Evolutionary conservation across 164 flowering plant genomes (phyloP).

Genomic region (Annona cherimola): DNA sequence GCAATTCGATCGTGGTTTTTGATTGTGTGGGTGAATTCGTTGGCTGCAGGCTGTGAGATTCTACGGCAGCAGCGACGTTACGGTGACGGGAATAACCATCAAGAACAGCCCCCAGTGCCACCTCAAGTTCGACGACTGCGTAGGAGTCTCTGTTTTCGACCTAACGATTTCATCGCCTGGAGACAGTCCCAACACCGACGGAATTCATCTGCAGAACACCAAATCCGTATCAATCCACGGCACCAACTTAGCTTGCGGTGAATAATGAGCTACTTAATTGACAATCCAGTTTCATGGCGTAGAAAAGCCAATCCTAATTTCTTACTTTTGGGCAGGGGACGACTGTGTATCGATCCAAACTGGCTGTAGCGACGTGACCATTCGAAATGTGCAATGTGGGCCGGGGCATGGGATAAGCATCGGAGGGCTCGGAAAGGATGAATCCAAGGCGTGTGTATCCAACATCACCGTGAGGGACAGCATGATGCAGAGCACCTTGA

Average conservation of each 20-base stretch:
- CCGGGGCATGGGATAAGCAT: slow-evolving; percentile 55
- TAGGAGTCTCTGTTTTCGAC: slow-evolving; percentile 21
- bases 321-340: slow-evolving; percentile 32
- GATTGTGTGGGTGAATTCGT: background rate
- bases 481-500: slow-evolving; percentile 30
- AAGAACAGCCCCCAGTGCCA: slow-evolving; percentile 37
- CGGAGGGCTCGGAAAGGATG: slow-evolving; percentile 42
- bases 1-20: background rate
- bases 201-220: slow-evolving; percentile 43
- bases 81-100: slow-evolving; percentile 28
- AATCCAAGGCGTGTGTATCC: slow-evolving; percentile 44
- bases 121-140: slow-evolving; percentile 40
- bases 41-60: slow-evolving; percentile 27
- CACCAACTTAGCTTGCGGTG: slow-evolving; percentile 35
- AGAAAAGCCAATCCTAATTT: too few relatives aligned
- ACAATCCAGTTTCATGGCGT: background rate
- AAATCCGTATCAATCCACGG: slow-evolving; percentile 23
- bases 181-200: slow-evolving; percentile 40
- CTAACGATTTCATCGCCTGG: slow-evolving; percentile 31
- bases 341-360: slow-evolving; percentile 49
- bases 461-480: slow-evolving; percentile 36
- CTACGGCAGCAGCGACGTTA: slow-evolving; percentile 32
- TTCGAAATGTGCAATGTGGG: slow-evolving; percentile 37
- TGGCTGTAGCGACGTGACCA: slow-evolving; percentile 30
- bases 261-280: background rate